Conservation (phyloP, 768 basidiomycete species). For the Gyrodon lividus region DNA sequence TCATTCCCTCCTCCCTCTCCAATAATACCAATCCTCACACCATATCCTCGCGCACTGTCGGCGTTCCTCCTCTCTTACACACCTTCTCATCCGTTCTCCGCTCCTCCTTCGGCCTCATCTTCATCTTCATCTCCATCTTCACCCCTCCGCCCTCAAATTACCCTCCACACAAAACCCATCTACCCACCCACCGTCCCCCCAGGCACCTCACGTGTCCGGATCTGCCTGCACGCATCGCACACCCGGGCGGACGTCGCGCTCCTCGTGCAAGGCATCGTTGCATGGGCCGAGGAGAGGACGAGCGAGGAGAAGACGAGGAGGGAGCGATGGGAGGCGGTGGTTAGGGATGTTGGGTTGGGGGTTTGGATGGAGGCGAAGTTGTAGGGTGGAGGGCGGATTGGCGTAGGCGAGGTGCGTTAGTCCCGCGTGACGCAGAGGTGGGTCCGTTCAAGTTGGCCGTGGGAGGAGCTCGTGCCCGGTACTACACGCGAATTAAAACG, state of each 20-base stretch:
- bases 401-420: too few relatives aligned
- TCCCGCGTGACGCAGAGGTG: too few relatives aligned
- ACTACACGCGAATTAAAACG: too few relatives aligned
- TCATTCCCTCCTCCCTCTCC: constrained; percentile 47
- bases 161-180: constrained; percentile 73
- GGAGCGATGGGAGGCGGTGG: constrained; percentile 14
- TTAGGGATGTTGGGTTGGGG: constrained; percentile 13
- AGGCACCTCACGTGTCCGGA: constrained; percentile 78
- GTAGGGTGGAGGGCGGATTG: not conserved
- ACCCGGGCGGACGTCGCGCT: constrained; percentile 58
- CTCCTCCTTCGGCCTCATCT: not conserved
- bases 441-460: too few relatives aligned
- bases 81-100: not conserved
- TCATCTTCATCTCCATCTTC: not conserved
- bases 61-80: constrained; percentile 47
- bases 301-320: constrained; percentile 3
- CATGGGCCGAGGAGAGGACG: constrained; percentile 27
- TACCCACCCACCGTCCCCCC: constrained; percentile 89
- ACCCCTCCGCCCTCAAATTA: constrained; percentile 19
- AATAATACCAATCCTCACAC: constrained; percentile 83
- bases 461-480: too few relatives aligned
- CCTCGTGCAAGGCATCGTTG: constrained; percentile 51
- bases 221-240: constrained; percentile 87
- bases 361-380: constrained; percentile 32
- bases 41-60: constrained; percentile 73